These are phyloP conservation scores for Barbarea vulgaris DNA, from an alignment of 345 rosid species.

Conservation along the genomic window DNA sequence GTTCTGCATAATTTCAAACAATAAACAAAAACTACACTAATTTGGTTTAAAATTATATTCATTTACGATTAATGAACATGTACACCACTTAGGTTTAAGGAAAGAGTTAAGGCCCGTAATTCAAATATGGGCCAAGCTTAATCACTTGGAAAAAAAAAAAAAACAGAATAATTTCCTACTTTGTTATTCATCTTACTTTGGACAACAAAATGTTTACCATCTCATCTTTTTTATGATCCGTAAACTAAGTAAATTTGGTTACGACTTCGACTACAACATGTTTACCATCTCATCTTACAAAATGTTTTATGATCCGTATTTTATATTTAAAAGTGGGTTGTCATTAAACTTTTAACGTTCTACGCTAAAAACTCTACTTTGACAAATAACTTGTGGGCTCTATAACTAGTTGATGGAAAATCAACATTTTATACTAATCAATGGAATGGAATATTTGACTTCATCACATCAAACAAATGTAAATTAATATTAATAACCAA, in stretches of 20 bases:
- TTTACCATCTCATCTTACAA: neutral
- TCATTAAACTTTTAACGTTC: neutral
- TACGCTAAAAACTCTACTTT: slow-evolving; percentile 2
- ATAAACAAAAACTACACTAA: neutral
- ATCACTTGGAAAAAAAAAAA: neutral
- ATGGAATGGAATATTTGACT: slow-evolving; percentile 25
- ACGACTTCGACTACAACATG: neutral
- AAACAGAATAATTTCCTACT: too few species aligned
- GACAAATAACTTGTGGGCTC: slow-evolving; percentile 15
- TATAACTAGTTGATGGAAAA: slow-evolving; percentile 14
- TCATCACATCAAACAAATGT: slow-evolving; percentile 8
- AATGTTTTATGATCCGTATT: neutral
- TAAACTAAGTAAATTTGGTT: neutral
- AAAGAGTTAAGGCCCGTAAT: neutral
- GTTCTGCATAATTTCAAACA: neutral
- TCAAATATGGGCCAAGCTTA: neutral
- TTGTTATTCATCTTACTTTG: neutral
- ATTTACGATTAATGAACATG: neutral
- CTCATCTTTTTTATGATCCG: neutral
- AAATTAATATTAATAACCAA: slow-evolving; percentile 12
- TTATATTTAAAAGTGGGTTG: slow-evolving; percentile 1
- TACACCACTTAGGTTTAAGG: neutral
- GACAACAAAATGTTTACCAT: neutral
- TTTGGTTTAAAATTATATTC: neutral
- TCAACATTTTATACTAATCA: neutral